Evolutionary conservation across 768 basidiomycete species (phyloP).

Genomic region (Cubamyces sp.): DNA sequence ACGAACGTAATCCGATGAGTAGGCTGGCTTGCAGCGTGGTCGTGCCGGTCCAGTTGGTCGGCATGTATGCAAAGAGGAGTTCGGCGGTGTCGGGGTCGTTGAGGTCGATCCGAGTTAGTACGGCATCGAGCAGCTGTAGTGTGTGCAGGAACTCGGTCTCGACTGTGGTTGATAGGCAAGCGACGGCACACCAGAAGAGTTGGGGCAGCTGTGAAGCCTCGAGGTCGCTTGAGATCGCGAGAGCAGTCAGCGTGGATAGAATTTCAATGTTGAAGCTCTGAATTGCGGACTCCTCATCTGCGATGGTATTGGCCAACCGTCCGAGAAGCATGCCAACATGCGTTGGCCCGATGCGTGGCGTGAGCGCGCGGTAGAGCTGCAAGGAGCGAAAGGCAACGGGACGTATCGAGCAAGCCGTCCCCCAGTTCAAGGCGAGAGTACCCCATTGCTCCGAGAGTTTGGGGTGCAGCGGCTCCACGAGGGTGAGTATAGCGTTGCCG

Average conservation of each 20-base stretch:
- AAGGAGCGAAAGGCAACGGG: conserved; percentile 86
- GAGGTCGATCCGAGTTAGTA: conserved; percentile 73
- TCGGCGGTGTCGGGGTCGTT: conserved; percentile 69
- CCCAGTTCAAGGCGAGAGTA: conserved; percentile 78
- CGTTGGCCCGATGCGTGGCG: conserved; percentile 67
- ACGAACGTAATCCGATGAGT: conserved; percentile 80
- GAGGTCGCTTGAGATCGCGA: conserved; percentile 59
- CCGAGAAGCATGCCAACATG: conserved; percentile 82
- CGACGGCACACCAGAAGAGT: conserved; percentile 85
- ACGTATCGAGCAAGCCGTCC: conserved; percentile 85
- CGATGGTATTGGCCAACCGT: conserved; percentile 82
- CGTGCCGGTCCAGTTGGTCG: conserved; percentile 69
- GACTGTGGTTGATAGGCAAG: conserved; percentile 80
- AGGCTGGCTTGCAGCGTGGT: conserved; percentile 71
- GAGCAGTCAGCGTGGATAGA: conserved; percentile 69
- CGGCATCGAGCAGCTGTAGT: conserved; percentile 61
- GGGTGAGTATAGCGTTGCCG: conserved; percentile 63
- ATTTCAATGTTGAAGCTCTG: conserved; percentile 86
- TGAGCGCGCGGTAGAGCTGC: conserved; percentile 85
- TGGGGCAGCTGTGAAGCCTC: conserved; percentile 72
- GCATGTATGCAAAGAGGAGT: conserved; percentile 68
- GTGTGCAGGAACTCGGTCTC: conserved; percentile 78
- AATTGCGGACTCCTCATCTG: conserved; percentile 74
- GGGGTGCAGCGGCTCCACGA: conserved; percentile 72
- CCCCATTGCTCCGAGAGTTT: conserved; percentile 79